These are phyloP conservation scores for Chlorella sp. DNA, from an alignment of 139 green algal species.

Conservation along the genomic window DNA sequence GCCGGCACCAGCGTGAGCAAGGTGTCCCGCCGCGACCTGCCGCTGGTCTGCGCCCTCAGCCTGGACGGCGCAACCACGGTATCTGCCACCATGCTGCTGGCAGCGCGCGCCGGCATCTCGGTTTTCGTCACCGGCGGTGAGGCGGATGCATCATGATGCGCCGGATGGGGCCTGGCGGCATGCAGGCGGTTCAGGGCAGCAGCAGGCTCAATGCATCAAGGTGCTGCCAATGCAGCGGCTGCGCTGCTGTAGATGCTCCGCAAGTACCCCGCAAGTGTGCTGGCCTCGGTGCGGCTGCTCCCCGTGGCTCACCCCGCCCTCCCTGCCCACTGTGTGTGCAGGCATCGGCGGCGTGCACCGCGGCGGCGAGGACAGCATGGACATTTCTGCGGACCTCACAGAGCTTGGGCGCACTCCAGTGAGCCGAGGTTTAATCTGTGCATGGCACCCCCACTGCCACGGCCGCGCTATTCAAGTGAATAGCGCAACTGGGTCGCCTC, in stretches of 20 bases:
- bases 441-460: no score
- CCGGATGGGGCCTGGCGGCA: slow-evolving; percentile 19
- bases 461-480: no score
- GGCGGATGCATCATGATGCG: no score
- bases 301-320: no score
- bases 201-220: no score
- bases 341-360: slow-evolving; percentile 86
- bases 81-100: slow-evolving; percentile 93
- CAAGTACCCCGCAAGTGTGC: no score
- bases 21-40: slow-evolving; percentile 85
- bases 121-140: slow-evolving; percentile 82
- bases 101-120: slow-evolving; percentile 78
- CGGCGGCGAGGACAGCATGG: slow-evolving; percentile 83
- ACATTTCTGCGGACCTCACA: slow-evolving; percentile 91
- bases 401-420: slow-evolving; percentile 91
- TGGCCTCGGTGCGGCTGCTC: no score
- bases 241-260: no score
- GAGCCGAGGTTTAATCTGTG: no score
- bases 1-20: slow-evolving; percentile 72
- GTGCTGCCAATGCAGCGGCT: no score
- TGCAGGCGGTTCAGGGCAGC: slow-evolving; percentile 60
- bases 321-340: no score
- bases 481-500: no score
- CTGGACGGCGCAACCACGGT: slow-evolving; percentile 94
- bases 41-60: slow-evolving; percentile 62